Percentiles rank a stretch among this genome's conserved stretches.
Conservation (phyloP, 2,329 filamentous ascomycete species). For the Sporothrix humicola region DNA sequence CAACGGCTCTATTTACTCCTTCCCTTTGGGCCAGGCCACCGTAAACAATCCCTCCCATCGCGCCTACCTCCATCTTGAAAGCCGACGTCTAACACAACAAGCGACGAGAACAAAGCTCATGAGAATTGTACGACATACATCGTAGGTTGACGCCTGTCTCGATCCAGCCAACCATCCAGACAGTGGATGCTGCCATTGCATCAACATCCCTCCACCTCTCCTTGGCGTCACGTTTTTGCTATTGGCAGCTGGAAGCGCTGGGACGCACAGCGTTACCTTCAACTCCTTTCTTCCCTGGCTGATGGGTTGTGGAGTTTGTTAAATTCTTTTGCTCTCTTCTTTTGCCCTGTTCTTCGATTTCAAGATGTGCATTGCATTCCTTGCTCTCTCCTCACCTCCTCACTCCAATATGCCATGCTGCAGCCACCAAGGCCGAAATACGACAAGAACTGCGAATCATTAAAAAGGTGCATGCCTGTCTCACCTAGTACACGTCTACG, state of each 20-base stretch:
- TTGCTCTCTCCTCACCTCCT: background rate
- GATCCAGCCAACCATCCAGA: background rate
- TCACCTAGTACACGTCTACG: background rate
- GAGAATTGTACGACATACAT: too few species aligned
- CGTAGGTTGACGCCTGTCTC: background rate
- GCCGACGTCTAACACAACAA: too few species aligned
- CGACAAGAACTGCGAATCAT: background rate
- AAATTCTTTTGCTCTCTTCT: background rate
- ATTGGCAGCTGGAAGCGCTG: slow-evolving; percentile 16
- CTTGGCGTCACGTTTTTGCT: background rate
- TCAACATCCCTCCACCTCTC: slow-evolving; percentile 8
- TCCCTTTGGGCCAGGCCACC: background rate
- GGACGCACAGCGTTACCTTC: background rate
- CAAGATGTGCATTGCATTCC: background rate
- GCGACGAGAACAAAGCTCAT: too few species aligned
- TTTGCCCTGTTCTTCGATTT: background rate
- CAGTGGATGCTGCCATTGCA: background rate
- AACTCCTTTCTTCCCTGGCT: too few species aligned
- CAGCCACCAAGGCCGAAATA: background rate
- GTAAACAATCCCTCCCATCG: background rate
- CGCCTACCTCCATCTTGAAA: background rate
- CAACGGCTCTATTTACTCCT: background rate
- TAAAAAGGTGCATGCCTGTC: slow-evolving; percentile 2
- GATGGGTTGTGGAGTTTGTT: too few species aligned
- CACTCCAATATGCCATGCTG: background rate